Conservation (phyloP, 805 yeast species). For the Candida takata region DNA sequence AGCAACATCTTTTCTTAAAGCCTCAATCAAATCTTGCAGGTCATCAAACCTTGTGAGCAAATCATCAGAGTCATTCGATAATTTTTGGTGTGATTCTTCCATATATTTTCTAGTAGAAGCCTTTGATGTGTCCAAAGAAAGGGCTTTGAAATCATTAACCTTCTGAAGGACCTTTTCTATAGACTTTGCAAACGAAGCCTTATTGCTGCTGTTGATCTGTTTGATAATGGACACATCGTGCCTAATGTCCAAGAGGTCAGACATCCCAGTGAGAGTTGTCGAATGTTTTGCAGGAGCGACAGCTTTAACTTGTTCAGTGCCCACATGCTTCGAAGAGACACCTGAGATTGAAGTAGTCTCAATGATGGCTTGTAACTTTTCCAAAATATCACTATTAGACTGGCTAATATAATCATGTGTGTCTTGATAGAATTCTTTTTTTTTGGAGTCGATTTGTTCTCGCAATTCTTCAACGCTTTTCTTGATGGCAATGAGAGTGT, state of each 20-base stretch:
- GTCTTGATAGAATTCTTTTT: constrained; percentile 11
- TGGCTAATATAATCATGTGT: constrained; percentile 22
- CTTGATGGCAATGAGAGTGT: constrained; percentile 10
- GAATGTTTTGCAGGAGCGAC: not conserved
- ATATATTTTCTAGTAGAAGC: constrained; percentile 47
- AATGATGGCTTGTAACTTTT: constrained; percentile 12
- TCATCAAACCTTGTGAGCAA: constrained; percentile 81
- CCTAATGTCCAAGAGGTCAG: constrained; percentile 36
- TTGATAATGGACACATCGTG: constrained; percentile 53
- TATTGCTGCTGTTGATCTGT: constrained; percentile 45
- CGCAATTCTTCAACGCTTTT: constrained; percentile 16
- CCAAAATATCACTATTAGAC: constrained; percentile 14
- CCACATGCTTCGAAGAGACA: not conserved
- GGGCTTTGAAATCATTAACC: constrained; percentile 44
- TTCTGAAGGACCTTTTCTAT: constrained; percentile 38
- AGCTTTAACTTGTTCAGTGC: not conserved
- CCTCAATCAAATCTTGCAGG: constrained; percentile 86
- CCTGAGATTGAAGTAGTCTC: constrained; percentile 4
- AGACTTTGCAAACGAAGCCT: constrained; percentile 33
- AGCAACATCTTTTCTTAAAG: constrained; percentile 84
- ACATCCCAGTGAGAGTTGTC: constrained; percentile 11
- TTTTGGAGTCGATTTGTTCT: constrained; percentile 10
- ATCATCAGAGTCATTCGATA: constrained; percentile 70
- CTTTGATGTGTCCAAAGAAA: constrained; percentile 33
- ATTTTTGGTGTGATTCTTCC: constrained; percentile 63